Base-by-base conservation (phyloP, 495 filamentous ascomycete genomes). In the Neurospora hispaniola region DNA sequence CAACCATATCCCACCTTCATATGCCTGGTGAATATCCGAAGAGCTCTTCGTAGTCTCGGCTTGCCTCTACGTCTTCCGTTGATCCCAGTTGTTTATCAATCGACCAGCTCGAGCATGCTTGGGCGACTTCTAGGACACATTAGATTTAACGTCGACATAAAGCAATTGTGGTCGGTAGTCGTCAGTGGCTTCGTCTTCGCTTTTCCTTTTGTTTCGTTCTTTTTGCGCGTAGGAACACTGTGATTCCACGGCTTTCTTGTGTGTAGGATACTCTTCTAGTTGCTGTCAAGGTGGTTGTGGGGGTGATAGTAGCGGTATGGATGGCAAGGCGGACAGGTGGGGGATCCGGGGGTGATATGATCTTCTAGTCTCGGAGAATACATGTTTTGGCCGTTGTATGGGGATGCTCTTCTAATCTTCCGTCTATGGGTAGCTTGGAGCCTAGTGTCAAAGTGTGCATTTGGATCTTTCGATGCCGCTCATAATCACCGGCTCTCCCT, bases 21-120 rank as follows among this genome's bases (percentile, higher is more conserved):
- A 80, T 90, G 3, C 88, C 88, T 10, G 88, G 88, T 12, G 84
- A 88, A 75, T 90, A 85, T 75, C 88, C 88, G 2, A 84, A 81
- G 46, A 78, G 77, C 18, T 79, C 80, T 31, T 66, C 54, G 4
- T 18, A 66, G 54, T 66, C 23, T 31, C 23, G 18, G 54, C 54
- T 35, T 27, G 27, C 27, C 54, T 35, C 35, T 12, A 66, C 27
- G 27, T 31, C 54, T 66, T 18, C 27, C 23, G 11, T 66, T 35
- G 54, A 66, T 66, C 12, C 31, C 12, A 38, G 14, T 16, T 27
- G 14, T 62, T 31, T 5, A 66, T 66, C 11, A 59, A 59, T 20
- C 6, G 48, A 66, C 27, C 54, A 66, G 54, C 54, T 35, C 35
- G 27, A 66, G 54, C 14, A 66, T 35, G 54, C 54, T 66, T 27